Conservation (phyloP, 2,329 filamentous ascomycete genomes). For the Monosporascus sp. region DNA sequence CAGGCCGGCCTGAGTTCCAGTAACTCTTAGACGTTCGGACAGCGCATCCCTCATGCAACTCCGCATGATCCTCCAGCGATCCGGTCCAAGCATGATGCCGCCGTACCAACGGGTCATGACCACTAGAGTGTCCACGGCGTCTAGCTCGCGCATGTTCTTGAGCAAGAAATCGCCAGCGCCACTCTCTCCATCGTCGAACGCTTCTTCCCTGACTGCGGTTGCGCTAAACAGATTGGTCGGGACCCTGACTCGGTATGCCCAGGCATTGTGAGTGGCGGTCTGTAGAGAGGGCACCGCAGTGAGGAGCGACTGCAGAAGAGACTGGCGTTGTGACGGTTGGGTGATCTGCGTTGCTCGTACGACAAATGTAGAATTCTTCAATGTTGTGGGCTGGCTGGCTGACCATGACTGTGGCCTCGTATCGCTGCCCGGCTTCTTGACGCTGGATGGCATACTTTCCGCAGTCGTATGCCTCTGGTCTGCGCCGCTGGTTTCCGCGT, state of each 20-base stretch:
- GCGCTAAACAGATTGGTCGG: slow-evolving; percentile 27
- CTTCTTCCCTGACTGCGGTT: slow-evolving; percentile 41
- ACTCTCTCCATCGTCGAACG: slow-evolving; percentile 57
- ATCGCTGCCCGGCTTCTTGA: slow-evolving; percentile 11
- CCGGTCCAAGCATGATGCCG: slow-evolving; percentile 55
- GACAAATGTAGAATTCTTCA: slow-evolving; percentile 52
- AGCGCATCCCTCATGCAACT: slow-evolving; percentile 51
- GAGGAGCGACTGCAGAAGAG: slow-evolving; percentile 44
- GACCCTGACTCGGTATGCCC: slow-evolving; percentile 42
- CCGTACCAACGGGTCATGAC: slow-evolving; percentile 60
- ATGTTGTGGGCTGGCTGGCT: slow-evolving; percentile 44
- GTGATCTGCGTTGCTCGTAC: slow-evolving; percentile 44
- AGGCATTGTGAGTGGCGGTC: slow-evolving; percentile 54
- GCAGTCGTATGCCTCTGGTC: slow-evolving; percentile 8
- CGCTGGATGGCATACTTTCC: slow-evolving; percentile 10
- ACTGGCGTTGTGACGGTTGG: slow-evolving; percentile 34
- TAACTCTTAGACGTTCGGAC: slow-evolving; percentile 42
- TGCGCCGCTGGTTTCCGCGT: slow-evolving; percentile 8
- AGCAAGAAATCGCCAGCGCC: slow-evolving; percentile 54
- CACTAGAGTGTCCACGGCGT: slow-evolving; percentile 47
- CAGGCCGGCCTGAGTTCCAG: slow-evolving; percentile 34
- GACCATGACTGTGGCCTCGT: slow-evolving; percentile 38
- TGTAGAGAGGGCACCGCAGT: slow-evolving; percentile 43
- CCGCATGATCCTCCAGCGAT: slow-evolving; percentile 59
- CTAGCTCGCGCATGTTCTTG: slow-evolving; percentile 45